These are phyloP conservation scores for Amanita inopinata DNA, from an alignment of 768 basidiomycete species.

Conservation along the genomic window DNA sequence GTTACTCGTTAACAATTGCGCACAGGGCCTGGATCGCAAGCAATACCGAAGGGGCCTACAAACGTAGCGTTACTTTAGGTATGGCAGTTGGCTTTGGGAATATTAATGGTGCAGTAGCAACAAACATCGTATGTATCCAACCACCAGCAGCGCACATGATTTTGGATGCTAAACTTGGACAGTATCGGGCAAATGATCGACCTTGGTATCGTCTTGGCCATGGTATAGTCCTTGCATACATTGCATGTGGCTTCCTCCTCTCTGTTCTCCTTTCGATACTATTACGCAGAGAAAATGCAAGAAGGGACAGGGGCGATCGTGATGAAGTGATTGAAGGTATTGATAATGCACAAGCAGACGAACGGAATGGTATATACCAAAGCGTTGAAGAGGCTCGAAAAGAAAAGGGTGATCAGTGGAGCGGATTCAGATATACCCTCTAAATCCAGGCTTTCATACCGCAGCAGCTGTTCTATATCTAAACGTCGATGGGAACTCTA, in stretches of 20 bases:
- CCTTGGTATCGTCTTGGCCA: conserved; percentile 69
- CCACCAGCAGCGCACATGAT: conserved; percentile 2
- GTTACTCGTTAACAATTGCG: not conserved
- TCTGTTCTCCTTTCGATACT: conserved; percentile 37
- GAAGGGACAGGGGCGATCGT: conserved; percentile 55
- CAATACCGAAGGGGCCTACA: conserved; percentile 68
- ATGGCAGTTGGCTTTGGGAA: conserved; percentile 66
- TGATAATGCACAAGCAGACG: conserved; percentile 32
- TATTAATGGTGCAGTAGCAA: conserved; percentile 57
- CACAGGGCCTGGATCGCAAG: conserved; percentile 61
- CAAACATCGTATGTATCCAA: conserved; percentile 45
- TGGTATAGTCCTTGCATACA: conserved; percentile 60
- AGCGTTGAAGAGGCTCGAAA: conserved; percentile 47
- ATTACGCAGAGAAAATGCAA: conserved; percentile 48
- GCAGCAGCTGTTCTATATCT: no score
- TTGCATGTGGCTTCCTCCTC: conserved; percentile 51
- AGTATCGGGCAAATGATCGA: conserved; percentile 56
- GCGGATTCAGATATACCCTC: conserved; percentile 61
- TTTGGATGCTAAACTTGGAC: not conserved
- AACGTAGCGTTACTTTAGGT: conserved; percentile 58
- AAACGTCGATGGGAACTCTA: not conserved
- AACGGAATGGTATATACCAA: conserved; percentile 43
- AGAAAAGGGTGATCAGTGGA: conserved; percentile 66
- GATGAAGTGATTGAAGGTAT: conserved; percentile 53
- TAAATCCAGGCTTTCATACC: no score